These are phyloP conservation scores for Trichopus zeylanicus DNA, from an alignment of 116 monocot species.

Conservation along the genomic window DNA sequence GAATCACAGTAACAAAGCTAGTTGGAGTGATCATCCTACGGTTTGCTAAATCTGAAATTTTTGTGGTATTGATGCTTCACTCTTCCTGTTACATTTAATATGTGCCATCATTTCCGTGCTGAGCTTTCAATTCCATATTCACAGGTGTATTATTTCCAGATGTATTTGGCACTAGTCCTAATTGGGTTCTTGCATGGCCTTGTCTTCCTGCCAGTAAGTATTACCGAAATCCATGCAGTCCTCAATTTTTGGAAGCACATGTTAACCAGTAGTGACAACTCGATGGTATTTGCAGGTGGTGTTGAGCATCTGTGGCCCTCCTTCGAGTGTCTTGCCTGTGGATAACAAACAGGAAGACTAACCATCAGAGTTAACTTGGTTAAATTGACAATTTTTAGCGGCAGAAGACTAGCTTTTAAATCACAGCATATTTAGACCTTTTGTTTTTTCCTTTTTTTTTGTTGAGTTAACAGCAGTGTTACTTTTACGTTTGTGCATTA, in stretches of 20 bases:
- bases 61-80: constrained; percentile 60
- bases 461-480: too few species aligned
- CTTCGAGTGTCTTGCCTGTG: constrained; percentile 24
- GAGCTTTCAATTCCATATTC: constrained; percentile 5
- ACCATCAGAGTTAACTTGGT: constrained; percentile 4
- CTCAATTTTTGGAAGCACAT: neutral
- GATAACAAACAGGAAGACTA: constrained; percentile 14
- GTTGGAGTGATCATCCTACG: constrained; percentile 84
- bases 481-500: too few species aligned
- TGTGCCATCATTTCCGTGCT: neutral
- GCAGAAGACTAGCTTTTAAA: too few species aligned
- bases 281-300: constrained; percentile 39
- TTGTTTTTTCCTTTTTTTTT: too few species aligned
- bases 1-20: constrained; percentile 95
- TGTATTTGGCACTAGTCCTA: constrained; percentile 87
- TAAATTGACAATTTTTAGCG: neutral
- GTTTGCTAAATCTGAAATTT: constrained; percentile 82
- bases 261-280: neutral
- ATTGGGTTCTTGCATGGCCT: constrained; percentile 95
- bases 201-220: constrained; percentile 84
- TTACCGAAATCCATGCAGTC: neutral
- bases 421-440: too few species aligned
- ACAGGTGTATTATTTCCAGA: constrained; percentile 94
- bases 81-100: neutral
- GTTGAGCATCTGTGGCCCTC: constrained; percentile 83